phyloP scores from a whole-genome alignment of 306 rosid genomes.

The Lathyrus aphaca region DNA sequence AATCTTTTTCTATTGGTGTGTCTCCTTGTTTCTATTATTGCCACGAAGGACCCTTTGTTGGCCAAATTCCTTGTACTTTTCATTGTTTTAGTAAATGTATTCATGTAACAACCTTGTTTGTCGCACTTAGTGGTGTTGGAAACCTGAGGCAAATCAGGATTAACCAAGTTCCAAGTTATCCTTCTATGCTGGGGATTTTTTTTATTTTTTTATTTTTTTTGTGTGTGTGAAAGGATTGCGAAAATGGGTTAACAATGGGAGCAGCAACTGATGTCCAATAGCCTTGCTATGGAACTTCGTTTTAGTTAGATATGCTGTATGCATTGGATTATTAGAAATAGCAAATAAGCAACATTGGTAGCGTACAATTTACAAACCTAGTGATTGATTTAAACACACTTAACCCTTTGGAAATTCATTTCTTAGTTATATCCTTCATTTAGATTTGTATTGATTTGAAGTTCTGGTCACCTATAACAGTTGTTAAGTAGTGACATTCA shows the following conservation, averaged over 20 bases:
- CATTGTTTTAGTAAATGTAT: no score
- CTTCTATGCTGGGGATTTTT: background rate
- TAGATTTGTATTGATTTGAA: background rate
- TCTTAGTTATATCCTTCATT: background rate
- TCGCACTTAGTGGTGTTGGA: no score
- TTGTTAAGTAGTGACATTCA: background rate
- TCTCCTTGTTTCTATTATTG: no score
- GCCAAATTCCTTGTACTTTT: no score
- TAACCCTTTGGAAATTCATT: slow-evolving; percentile 8
- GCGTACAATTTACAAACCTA: background rate
- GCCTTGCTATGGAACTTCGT: no score
- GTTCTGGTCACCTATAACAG: background rate
- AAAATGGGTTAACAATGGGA: background rate
- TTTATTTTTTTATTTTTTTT: no score
- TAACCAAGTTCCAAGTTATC: slow-evolving; percentile 11
- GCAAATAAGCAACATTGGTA: background rate
- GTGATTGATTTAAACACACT: background rate
- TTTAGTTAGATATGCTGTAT: background rate
- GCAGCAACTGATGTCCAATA: no score
- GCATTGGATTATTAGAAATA: background rate
- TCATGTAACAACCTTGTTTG: no score
- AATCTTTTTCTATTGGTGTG: no score
- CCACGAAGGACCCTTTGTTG: no score
- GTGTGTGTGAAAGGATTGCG: background rate
- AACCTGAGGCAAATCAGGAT: background rate